Conservation (phyloP, 2,329 filamentous ascomycete genomes). For the Mycogone perniciosa region DNA sequence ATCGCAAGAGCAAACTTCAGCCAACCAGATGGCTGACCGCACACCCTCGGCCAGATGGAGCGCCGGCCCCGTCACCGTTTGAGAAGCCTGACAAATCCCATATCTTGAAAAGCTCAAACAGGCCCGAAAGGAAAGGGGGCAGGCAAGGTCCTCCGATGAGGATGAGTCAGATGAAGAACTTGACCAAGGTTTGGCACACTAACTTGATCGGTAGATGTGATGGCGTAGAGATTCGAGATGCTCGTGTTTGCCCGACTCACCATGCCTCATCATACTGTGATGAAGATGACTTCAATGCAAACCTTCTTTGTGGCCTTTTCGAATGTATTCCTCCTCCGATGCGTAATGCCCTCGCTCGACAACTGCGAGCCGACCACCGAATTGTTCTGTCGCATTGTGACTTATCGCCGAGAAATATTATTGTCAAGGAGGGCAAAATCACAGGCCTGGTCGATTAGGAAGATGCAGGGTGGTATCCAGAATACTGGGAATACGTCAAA, state of each 20-base stretch:
- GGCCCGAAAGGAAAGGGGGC: no score
- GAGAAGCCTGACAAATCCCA: no score
- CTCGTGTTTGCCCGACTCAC: constrained; percentile 17
- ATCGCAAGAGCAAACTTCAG: no score
- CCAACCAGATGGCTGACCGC: no score
- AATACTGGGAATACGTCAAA: constrained; percentile 34
- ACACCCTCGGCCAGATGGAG: no score
- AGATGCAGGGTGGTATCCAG: constrained; percentile 39
- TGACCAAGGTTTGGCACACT: constrained; percentile 15
- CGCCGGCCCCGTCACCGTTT: no score
- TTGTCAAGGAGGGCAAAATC: constrained; percentile 33
- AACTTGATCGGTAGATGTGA: constrained; percentile 21
- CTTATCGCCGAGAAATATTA: constrained; percentile 39
- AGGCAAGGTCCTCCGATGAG: constrained; percentile 19
- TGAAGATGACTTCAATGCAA: constrained; percentile 22
- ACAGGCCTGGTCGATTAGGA: constrained; percentile 43
- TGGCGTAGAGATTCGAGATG: constrained; percentile 22
- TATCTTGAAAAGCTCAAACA: no score
- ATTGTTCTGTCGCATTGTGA: constrained; percentile 46
- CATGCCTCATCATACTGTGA: constrained; percentile 16
- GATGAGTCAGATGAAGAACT: constrained; percentile 18
- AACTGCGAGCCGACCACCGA: constrained; percentile 22
- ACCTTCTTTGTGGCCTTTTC: constrained; percentile 16
- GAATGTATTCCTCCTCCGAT: constrained; percentile 16
- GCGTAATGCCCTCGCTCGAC: constrained; percentile 17